A percentile compares a stretch with the other conserved stretches of the same genome.
Conservation (phyloP, 1,139 yeast genomes). For the Kazachstania sp. region DNA sequence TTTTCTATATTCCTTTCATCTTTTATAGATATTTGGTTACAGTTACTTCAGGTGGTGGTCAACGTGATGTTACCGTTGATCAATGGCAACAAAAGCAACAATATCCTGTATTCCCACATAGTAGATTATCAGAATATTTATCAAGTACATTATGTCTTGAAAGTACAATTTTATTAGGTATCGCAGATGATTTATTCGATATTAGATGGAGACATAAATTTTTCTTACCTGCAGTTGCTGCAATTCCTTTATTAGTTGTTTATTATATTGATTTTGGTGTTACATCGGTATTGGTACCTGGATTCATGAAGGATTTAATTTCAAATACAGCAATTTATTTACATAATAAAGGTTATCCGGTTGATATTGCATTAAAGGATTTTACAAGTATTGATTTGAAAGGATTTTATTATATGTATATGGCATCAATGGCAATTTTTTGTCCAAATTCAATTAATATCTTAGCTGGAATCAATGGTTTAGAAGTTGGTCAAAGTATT, state of each 20-base stretch:
- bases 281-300: constrained; percentile 82
- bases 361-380: constrained; percentile 6
- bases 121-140: constrained; percentile 74
- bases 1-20: constrained; percentile 79
- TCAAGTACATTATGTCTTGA: constrained; percentile 79
- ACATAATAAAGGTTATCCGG: not conserved
- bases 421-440: constrained; percentile 86
- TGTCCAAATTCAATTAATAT: constrained; percentile 97
- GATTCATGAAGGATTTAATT: constrained; percentile 42
- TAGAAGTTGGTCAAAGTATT: constrained; percentile 94
- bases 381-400: constrained; percentile 63
- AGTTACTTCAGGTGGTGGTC: constrained; percentile 48
- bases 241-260: constrained; percentile 82
- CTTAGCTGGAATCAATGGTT: constrained; percentile 90
- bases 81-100: not conserved
- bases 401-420: constrained; percentile 67
- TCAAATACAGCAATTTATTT: constrained; percentile 7
- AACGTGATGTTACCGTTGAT: constrained; percentile 34
- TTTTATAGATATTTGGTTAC: constrained; percentile 72
- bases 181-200: constrained; percentile 91
- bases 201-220: constrained; percentile 96
- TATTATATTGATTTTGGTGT: constrained; percentile 93
- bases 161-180: constrained; percentile 76
- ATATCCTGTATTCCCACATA: constrained; percentile 58
- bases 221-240: constrained; percentile 88